Conservation (phyloP, 441 rosid genomes). For the Manihot esculenta region DNA sequence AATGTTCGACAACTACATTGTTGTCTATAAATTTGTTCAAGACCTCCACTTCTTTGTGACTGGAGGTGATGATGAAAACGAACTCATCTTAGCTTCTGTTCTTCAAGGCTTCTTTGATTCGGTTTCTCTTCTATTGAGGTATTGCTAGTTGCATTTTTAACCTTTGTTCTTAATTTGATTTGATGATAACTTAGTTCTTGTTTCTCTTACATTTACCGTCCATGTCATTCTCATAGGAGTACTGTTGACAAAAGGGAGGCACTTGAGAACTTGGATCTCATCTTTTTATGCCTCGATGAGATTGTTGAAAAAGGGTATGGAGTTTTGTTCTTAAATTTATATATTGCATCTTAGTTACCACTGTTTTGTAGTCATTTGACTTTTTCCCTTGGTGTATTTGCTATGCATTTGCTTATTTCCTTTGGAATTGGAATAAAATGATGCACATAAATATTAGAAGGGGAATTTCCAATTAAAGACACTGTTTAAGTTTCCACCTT, state of each 20-base stretch:
- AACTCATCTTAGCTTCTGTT: conserved; percentile 75
- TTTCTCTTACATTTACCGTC: conserved; percentile 11
- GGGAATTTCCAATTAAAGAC: not conserved
- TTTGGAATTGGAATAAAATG: not conserved
- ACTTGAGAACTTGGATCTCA: conserved; percentile 83
- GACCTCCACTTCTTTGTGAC: conserved; percentile 71
- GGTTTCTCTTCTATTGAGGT: conserved; percentile 79
- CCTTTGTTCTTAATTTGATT: conserved; percentile 6
- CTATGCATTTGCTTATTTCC: conserved; percentile 1
- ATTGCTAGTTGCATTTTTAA: conserved; percentile 1
- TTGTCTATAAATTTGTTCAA: conserved; percentile 58
- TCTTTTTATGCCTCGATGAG: conserved; percentile 83
- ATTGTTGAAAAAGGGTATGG: conserved; percentile 85
- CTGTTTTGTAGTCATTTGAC: not conserved
- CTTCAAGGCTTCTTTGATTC: conserved; percentile 92
- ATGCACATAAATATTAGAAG: not conserved
- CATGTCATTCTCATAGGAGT: conserved; percentile 41
- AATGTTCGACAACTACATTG: conserved; percentile 52
- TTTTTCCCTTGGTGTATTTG: not conserved
- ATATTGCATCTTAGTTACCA: not conserved
- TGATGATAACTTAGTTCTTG: not conserved
- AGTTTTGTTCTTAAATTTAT: not conserved
- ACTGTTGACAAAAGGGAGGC: conserved; percentile 88
- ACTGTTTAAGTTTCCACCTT: not conserved
- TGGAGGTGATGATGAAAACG: conserved; percentile 73